Percentiles rank a stretch among this genome's conserved stretches.
Conservation (phyloP, 164 flowering plant genomes). For the Magnolia changhungtana region DNA sequence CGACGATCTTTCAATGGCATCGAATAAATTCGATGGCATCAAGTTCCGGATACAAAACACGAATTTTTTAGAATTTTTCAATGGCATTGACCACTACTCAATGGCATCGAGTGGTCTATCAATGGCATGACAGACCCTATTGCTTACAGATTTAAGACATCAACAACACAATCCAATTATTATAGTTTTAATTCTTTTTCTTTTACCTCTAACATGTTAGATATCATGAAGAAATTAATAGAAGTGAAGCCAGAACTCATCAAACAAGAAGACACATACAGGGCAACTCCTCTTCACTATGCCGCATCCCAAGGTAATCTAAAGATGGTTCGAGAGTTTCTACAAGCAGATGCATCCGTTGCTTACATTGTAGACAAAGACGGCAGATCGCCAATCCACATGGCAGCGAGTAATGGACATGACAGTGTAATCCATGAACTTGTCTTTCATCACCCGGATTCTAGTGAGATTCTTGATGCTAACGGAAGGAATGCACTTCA, state of each 20-base stretch:
- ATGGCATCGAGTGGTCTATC: too few relatives aligned
- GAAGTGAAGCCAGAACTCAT: neutral
- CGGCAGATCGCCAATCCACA: conserved; percentile 3
- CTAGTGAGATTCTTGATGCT: neutral
- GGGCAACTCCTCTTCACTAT: conserved; percentile 4
- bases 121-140: too few relatives aligned
- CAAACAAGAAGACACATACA: neutral
- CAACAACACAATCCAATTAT: too few relatives aligned
- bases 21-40: too few relatives aligned
- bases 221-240: neutral
- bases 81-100: too few relatives aligned
- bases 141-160: too few relatives aligned
- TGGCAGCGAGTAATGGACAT: conserved; percentile 4
- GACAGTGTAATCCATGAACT: neutral
- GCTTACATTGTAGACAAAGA: neutral
- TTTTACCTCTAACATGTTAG: neutral
- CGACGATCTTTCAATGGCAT: too few relatives aligned
- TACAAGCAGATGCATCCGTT: neutral
- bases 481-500: conserved; percentile 11
- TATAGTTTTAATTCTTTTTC: neutral
- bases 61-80: too few relatives aligned
- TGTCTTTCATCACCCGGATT: conserved; percentile 2
- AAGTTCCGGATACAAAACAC: too few relatives aligned
- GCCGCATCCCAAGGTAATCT: conserved; percentile 2
- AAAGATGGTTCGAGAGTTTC: neutral